Base-by-base conservation (phyloP, 441 rosid species). In the Gossypium lobatum region DNA sequence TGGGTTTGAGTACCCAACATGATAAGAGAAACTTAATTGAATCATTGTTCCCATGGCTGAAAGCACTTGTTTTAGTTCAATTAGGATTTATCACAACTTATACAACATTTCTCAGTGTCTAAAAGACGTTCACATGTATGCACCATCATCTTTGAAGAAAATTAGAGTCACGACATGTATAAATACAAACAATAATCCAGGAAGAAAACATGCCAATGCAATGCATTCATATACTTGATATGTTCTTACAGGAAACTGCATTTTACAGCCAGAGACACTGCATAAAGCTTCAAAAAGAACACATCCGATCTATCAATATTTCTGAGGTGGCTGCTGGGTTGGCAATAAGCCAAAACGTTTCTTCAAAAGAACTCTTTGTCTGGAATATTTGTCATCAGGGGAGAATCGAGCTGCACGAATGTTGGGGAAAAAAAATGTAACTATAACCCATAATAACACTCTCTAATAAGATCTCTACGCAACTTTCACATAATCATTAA, bases 311-410 rank as follows among this genome's bases (percentile, higher is more conserved):
- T 3, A 57, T 88, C 84, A 95, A 78, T 92, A 91, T 81, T 91
- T 93, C 18, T 2, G 90, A 34, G 98, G 91, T 4, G 96, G 82
- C 48, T 83, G 80, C 83, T 91, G 97, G 39, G 92, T 95, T 3
- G 96, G 98, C 79, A 95, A 80, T 80, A 95, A 83, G 53, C 96
- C 98, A 37, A 93, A 95, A 0, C 98, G 89, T 85, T 89, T 95
- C 89, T 95, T 95, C 53, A 93, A 82, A 53, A 86, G 84, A 71
- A 91, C 88, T 86, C 99, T 93, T 79, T 93, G 89, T 86, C 92
- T 89, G 0, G 98, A 89, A 77, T 82, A 95, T 75, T 95, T 93
- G 88, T 95, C 99, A 57, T 95, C 99, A 0, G 99, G 99, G 6
- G 98, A 93, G 82, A 95, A 95, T 14, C 99, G 92, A 54, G 99